Base-by-base conservation (phyloP, 129 eudicot genomes). In the Centaurea solstitialis region DNA sequence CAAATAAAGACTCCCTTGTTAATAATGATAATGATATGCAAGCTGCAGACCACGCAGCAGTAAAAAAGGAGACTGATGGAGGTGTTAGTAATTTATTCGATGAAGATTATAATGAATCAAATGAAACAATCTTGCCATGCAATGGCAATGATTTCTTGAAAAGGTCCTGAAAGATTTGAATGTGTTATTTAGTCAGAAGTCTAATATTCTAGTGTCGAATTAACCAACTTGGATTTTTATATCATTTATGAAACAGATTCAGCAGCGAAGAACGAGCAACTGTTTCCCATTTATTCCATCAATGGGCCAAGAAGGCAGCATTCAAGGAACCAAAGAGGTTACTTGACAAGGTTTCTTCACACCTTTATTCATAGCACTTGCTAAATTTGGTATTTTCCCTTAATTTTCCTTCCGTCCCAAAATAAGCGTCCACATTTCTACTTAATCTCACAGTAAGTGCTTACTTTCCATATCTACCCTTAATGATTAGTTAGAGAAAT, bases 231-330 rank as follows among this genome's bases (percentile, higher is more conserved):
- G 73, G 65, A 69, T 39, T 70, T 79, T 24, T 70, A 47, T 65
- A 37, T 74, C 21, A 23, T 38, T 53, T 62, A 57, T 13, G n/a
- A 73, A 73, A 57, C 86, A 95, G 99, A 82, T 95, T 95, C 81
- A 83, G 80, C 74, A 80, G 88, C 11, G 99, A 95, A 76, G 93
- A 89, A 28, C 93, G 99, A 74, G 94, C 87, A 79, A 86, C 89
- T 82, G 92, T 95, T 74, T 92, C 99, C 65, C 97, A 88, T 81
- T 57, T 95, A 77, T 95, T 95, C 64, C 97, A 89, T 87, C 91
- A 89, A 28, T 95, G 99, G 99, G 99, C 98, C 53, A 95, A 91
- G 80, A 95, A 90, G 88, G 88, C 97, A 59, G 99, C 99, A 47
- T 95, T 95, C 75, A 90, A 91, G 76, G 93, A 95, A 23, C 98